A percentile compares a stretch with the other conserved stretches of the same genome.
Conservation (phyloP, 768 basidiomycete species). For the Phylloporus arenicola region DNA sequence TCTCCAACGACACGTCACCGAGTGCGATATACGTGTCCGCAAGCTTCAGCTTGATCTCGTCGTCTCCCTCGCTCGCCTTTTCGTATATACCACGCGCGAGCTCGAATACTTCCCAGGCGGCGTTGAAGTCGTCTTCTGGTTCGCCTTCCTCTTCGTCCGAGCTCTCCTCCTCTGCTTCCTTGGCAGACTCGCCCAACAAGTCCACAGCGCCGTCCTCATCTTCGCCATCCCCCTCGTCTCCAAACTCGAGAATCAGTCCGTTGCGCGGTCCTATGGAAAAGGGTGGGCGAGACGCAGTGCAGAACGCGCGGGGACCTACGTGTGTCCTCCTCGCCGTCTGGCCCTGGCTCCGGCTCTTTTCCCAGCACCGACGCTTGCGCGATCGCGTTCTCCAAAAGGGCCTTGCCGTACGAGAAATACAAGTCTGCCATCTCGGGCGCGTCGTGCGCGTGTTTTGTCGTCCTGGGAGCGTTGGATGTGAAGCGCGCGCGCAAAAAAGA, state of each 20-base stretch:
- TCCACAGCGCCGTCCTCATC: slow-evolving; percentile 60
- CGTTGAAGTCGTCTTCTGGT: slow-evolving; percentile 96
- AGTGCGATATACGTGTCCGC: slow-evolving; percentile 89
- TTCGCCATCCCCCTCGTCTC: slow-evolving; percentile 67
- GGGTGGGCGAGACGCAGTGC: slow-evolving; percentile 1
- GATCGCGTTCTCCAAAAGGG: slow-evolving; percentile 89
- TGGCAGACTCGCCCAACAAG: slow-evolving; percentile 54
- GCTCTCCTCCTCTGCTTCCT: slow-evolving; percentile 46
- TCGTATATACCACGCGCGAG: slow-evolving; percentile 84
- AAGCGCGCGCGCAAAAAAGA: not conserved
- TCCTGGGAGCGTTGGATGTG: slow-evolving; percentile 41
- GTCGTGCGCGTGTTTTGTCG: slow-evolving; percentile 70
- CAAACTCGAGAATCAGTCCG: slow-evolving; percentile 71
- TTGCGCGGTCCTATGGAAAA: slow-evolving; percentile 33
- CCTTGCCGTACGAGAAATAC: slow-evolving; percentile 89
- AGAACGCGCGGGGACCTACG: slow-evolving; percentile 15
- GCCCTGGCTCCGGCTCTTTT: slow-evolving; percentile 60
- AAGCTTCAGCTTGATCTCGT: slow-evolving; percentile 68
- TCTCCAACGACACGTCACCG: slow-evolving; percentile 96
- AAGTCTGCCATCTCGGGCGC: slow-evolving; percentile 81
- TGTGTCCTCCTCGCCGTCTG: slow-evolving; percentile 38
- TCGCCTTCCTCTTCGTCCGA: slow-evolving; percentile 57
- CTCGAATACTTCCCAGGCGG: slow-evolving; percentile 97
- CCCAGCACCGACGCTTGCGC: slow-evolving; percentile 82
- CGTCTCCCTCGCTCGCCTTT: slow-evolving; percentile 53